Evolutionary conservation across 208 protist species (phyloP), one percentile per base, ranked within the genome.

Genomic region (Trypanosoma theileri): DNA sequence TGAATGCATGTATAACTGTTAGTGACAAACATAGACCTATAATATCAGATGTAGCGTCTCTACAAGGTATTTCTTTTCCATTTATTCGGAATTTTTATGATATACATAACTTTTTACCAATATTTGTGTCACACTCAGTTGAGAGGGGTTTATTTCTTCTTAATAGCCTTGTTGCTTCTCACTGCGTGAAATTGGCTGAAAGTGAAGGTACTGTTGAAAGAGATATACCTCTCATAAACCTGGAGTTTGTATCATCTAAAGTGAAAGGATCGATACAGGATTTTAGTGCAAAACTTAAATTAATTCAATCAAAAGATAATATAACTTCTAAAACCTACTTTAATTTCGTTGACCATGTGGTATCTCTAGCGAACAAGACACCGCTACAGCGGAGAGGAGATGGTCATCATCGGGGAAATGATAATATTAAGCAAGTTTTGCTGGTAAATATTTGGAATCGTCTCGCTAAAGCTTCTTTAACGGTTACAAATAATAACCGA

Each of bases 111-210:
- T 17, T 11, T 2, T 16, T 68, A 2, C 62, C 61, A 11, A 26
- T 0, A 41, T 12, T 51, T 21, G 31, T 63, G 46, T 24, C 46
- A 17, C 22, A 35, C 26, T 70, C 63, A 26, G n/a, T 75, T 59
- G 70, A 75, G 42, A 22, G 58, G 0, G 62, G 70, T 51, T 31
- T 75, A 11, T 75, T 75, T 64, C 6, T 68, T 46, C 16, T 75
- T n/a, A 75, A 75, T 58, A 54, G 0, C 45, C 26, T 62, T 61
- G 12, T 62, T 42, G 62, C 71, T 35, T 40, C 21, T 0, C 42
- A 21, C 8, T 69, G 69, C 65, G 28, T 44, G 21, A 14, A 4
- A 9, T 22, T 58, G 45, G 21, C 12, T 50, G 40, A 51, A 7
- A 52, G 44, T 54, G 40, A 16, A 19, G 14, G 45, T 31, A 13